Evolutionary conservation across 768 basidiomycete species (phyloP).

Genomic region (Lentinula boryana): DNA sequence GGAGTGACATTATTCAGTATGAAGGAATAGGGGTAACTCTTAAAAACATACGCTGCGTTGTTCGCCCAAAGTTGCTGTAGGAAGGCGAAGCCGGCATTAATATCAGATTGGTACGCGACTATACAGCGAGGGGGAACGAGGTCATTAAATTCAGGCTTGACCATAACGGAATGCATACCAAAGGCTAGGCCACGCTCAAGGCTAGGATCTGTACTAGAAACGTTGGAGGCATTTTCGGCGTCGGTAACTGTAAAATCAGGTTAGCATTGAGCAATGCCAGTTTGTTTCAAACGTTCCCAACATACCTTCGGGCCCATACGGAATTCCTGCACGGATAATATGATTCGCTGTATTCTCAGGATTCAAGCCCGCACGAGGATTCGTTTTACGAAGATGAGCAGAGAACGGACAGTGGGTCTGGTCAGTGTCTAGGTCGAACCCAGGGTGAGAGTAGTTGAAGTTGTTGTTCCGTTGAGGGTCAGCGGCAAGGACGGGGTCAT

Average conservation of each 20-base stretch:
- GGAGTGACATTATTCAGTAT: neutral
- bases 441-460: constrained; percentile 22
- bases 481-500: constrained; percentile 16
- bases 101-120: constrained; percentile 14
- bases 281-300: neutral
- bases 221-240: constrained; percentile 1
- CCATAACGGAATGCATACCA: neutral
- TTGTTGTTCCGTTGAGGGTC: constrained; percentile 22
- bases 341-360: constrained; percentile 6
- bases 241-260: neutral
- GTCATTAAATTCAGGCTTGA: neutral
- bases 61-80: constrained; percentile 12
- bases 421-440: constrained; percentile 13
- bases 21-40: neutral
- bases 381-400: constrained; percentile 24
- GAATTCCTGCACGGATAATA: constrained; percentile 8
- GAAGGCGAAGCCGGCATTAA: constrained; percentile 12
- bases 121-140: neutral
- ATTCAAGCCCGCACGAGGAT: constrained; percentile 19
- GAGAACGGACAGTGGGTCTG: constrained; percentile 24
- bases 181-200: constrained; percentile 8
- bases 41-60: constrained; percentile 7
- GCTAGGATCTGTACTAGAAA: neutral
- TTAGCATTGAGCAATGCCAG: neutral
- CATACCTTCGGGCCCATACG: constrained; percentile 12